phyloP scores from a whole-genome alignment of 805 yeast species.

The Wickerhamomyces xylosicus region DNA sequence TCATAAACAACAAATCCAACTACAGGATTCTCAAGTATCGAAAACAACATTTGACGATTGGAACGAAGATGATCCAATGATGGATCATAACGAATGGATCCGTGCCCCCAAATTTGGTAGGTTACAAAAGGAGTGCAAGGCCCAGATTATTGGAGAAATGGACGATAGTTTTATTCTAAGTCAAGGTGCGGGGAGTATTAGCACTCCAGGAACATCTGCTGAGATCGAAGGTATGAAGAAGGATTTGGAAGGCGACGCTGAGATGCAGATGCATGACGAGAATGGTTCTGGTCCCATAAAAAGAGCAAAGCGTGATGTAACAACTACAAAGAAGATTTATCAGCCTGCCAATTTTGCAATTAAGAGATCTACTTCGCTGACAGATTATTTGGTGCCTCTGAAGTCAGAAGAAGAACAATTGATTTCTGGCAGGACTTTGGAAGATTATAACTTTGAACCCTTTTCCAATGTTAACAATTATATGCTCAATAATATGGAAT shows the following conservation, averaged over 20 bases:
- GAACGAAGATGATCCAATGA: slow-evolving; percentile 15
- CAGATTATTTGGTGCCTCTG: background rate
- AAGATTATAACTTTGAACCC: background rate
- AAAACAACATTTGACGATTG: slow-evolving; percentile 4
- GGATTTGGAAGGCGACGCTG: background rate
- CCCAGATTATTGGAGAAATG: background rate
- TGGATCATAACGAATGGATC: slow-evolving; percentile 20
- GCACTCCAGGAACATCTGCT: background rate
- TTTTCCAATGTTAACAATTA: background rate
- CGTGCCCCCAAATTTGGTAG: slow-evolving; percentile 18
- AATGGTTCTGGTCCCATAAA: no score
- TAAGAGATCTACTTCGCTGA: background rate
- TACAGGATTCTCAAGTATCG: background rate
- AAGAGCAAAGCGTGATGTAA: no score
- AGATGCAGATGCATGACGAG: no score
- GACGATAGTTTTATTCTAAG: background rate
- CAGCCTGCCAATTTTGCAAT: background rate
- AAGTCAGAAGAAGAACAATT: no score
- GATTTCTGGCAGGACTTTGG: background rate
- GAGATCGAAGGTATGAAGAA: no score
- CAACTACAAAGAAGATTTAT: background rate
- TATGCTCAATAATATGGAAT: slow-evolving; percentile 6
- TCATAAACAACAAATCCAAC: background rate
- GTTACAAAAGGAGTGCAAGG: no score
- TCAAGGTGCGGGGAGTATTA: background rate